phyloP scores from a whole-genome alignment of 305 asterid genomes.

The Rubia peregrina region DNA sequence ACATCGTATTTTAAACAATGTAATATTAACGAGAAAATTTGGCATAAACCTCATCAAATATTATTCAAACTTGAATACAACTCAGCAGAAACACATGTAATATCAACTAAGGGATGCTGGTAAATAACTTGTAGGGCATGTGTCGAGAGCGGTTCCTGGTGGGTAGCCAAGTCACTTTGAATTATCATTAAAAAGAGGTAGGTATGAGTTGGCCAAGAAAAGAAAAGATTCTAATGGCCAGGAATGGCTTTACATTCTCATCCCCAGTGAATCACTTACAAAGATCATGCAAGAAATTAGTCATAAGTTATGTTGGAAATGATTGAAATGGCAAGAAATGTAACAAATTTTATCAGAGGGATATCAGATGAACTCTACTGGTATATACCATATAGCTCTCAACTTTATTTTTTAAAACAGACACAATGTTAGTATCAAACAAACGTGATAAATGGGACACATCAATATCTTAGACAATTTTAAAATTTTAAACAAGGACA shows the following conservation, averaged over 20 bases:
- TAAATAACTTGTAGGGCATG: conserved; percentile 46
- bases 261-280: conserved; percentile 69
- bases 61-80: too few relatives aligned
- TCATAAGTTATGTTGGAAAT: conserved; percentile 19
- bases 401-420: background rate
- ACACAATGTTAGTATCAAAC: too few relatives aligned
- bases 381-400: background rate
- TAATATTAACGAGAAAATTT: too few relatives aligned
- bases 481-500: too few relatives aligned
- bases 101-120: conserved; percentile 56
- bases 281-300: conserved; percentile 61
- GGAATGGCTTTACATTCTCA: conserved; percentile 78
- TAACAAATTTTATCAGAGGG: too few relatives aligned
- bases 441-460: too few relatives aligned
- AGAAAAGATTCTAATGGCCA: conserved; percentile 70
- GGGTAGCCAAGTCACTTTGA: conserved; percentile 80
- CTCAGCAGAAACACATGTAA: too few relatives aligned
- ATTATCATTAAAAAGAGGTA: conserved; percentile 86
- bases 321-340: too few relatives aligned
- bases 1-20: too few relatives aligned
- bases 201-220: conserved; percentile 80
- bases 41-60: too few relatives aligned
- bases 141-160: conserved; percentile 75
- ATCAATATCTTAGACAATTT: too few relatives aligned
- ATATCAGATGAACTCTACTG: too few relatives aligned